phyloP scores from a whole-genome alignment of 345 rosid genomes.

The Arabidopsis suecica region DNA sequence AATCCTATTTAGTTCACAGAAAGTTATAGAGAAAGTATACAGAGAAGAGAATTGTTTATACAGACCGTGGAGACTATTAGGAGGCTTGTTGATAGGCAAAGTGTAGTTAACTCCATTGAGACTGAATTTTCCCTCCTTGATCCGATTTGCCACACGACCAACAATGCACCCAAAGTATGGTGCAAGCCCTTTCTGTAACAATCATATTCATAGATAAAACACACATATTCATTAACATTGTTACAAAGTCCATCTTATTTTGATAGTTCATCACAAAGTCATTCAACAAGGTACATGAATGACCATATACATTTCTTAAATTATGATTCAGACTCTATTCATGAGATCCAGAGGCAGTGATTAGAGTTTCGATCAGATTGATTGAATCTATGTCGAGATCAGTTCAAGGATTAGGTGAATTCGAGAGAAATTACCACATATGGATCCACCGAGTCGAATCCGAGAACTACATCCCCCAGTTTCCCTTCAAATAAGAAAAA shows the following conservation, averaged over 20 bases:
- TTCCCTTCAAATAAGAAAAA: conserved; percentile 54
- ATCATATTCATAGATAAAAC: conserved; percentile 3
- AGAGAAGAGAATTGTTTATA: conserved; percentile 20
- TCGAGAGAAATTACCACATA: conserved; percentile 63
- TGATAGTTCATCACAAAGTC: background rate
- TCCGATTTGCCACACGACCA: conserved; percentile 93
- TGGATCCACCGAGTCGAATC: conserved; percentile 86
- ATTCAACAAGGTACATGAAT: background rate
- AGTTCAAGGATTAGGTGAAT: background rate
- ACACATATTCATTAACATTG: background rate
- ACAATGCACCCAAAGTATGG: conserved; percentile 95
- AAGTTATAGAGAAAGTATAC: background rate
- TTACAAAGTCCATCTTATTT: background rate
- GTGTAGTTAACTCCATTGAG: conserved; percentile 71
- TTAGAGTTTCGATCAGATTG: conserved; percentile 15
- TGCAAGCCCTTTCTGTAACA: conserved; percentile 70
- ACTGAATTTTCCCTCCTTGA: conserved; percentile 81
- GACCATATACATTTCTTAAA: background rate
- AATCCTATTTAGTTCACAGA: background rate
- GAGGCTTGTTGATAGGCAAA: conserved; percentile 85
- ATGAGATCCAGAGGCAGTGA: background rate
- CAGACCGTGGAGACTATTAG: conserved; percentile 93
- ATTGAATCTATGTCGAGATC: conserved; percentile 11
- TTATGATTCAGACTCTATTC: conserved; percentile 11
- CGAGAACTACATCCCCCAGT: conserved; percentile 84